These are phyloP conservation scores for Spathaspora gorwiae DNA, from an alignment of 805 yeast species.

Conservation along the genomic window DNA sequence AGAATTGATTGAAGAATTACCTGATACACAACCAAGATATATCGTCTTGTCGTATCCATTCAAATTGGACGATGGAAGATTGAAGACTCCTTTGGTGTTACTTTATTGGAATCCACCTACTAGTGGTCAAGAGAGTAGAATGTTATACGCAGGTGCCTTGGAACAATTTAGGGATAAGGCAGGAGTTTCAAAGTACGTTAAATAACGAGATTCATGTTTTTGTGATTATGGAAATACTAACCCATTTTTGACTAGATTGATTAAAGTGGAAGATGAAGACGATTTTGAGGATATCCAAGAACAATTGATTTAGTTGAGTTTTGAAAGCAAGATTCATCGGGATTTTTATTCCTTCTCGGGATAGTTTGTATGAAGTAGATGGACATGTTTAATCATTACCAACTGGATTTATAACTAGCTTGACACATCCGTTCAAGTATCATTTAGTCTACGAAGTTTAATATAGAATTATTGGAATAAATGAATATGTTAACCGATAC, in stretches of 20 bases:
- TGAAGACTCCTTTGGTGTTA: conserved; percentile 68
- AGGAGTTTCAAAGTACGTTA: conserved; percentile 59
- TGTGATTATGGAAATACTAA: conserved; percentile 13
- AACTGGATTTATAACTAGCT: background rate
- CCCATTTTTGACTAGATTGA: conserved; percentile 32
- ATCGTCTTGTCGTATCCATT: conserved; percentile 74
- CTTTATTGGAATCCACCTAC: conserved; percentile 89
- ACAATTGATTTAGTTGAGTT: conserved; percentile 10
- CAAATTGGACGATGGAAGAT: conserved; percentile 65
- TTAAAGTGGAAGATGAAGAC: conserved; percentile 64
- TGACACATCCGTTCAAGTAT: background rate
- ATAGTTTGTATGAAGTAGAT: too few species aligned
- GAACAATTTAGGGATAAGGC: conserved; percentile 74
- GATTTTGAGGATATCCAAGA: conserved; percentile 59
- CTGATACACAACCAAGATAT: conserved; percentile 77
- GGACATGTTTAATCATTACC: too few species aligned
- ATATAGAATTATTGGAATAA: too few species aligned
- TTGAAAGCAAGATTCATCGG: background rate
- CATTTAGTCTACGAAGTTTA: background rate
- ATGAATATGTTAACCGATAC: too few species aligned
- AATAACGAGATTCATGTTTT: background rate
- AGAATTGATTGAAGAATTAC: conserved; percentile 69
- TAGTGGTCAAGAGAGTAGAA: conserved; percentile 72
- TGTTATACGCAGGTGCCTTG: conserved; percentile 89
- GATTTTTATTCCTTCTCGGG: too few species aligned